Percentiles rank a stretch among this genome's conserved stretches.
Conservation (phyloP, 1,284 basidiomycete species). For the Melampsora americana region DNA sequence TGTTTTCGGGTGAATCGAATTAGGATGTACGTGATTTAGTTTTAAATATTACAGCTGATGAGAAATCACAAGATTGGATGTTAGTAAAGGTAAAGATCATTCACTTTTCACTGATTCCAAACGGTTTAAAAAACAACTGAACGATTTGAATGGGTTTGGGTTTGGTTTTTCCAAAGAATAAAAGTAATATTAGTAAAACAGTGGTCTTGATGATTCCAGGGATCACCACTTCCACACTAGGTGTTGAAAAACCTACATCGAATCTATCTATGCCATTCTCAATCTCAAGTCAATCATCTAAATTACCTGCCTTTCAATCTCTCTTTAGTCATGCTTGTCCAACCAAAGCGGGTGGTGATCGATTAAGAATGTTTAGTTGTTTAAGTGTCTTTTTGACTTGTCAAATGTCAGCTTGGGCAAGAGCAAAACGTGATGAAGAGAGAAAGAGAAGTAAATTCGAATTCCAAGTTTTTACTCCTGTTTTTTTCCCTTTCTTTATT, state of each 20-base stretch:
- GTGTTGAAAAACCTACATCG: slow-evolving; percentile 62
- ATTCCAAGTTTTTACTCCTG: slow-evolving; percentile 56
- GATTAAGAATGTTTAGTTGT: slow-evolving; percentile 76
- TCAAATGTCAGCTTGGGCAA: slow-evolving; percentile 73
- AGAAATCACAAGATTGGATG: slow-evolving; percentile 75
- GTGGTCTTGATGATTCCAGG: slow-evolving; percentile 77
- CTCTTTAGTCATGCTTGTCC: slow-evolving; percentile 88
- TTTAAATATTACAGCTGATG: slow-evolving; percentile 74
- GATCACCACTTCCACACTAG: slow-evolving; percentile 67
- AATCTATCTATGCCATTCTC: slow-evolving; percentile 60
- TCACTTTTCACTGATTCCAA: slow-evolving; percentile 31
- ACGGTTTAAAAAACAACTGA: no score
- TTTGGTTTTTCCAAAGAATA: no score
- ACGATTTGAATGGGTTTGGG: no score
- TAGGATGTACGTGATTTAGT: slow-evolving; percentile 81
- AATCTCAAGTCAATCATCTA: slow-evolving; percentile 52
- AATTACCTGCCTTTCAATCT: slow-evolving; percentile 70
- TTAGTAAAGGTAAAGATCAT: slow-evolving; percentile 66
- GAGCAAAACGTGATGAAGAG: slow-evolving; percentile 62
- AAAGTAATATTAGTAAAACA: slow-evolving; percentile 68
- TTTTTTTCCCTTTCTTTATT: slow-evolving; percentile 59
- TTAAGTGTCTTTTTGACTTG: slow-evolving; percentile 73
- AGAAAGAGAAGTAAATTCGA: slow-evolving; percentile 47
- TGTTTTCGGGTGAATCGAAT: not conserved
- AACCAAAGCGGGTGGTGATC: slow-evolving; percentile 81